Base-by-base conservation (phyloP, 2,329 filamentous ascomycete genomes). In the Colletotrichum nymphaeae region DNA sequence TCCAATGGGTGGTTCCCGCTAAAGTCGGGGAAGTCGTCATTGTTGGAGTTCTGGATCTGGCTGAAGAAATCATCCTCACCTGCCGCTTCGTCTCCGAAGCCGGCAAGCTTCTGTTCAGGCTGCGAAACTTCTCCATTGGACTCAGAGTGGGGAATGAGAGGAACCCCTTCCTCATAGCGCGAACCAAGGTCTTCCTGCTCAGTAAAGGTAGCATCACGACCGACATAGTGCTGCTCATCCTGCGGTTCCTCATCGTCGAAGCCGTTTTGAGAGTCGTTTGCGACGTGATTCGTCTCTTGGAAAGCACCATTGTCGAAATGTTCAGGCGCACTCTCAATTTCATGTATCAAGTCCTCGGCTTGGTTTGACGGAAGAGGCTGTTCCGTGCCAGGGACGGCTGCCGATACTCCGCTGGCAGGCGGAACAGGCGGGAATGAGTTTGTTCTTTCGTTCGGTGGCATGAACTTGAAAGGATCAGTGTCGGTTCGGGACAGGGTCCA, bases 111-210 rank as follows among this genome's bases (percentile, higher is more conserved):
- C 30, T 67, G 52, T 32, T 64, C 63, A 12, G 32, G 26, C 53
- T 76, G 78, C 76, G 80, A 80, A 46, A 70, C 26, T 22, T 75
- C 64, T 11, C 77, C 76, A 16, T 80, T 79, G 4, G 75, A 72
- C 53, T 83, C 76, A 3, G 79, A 68, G 62, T 84, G 80, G 24
- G 86, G 84, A 77, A 90, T 90, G 72, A 95, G 81, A 1, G 93
- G 92, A 5, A 94, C 72, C 0, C 93, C 93, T 82, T 95, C 93
- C 71, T 93, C 92, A 75, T 88, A 94, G 57, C 93, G 89, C 28
- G 89, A 88, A 30, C 92, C 88, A 1, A 84, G 83, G 26, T 83
- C 83, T 49, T 87, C 83, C 46, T 84, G 84, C 14, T 84, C 81
- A 1, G 80, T 74, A 55, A 81, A 84, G 26, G 82, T 79, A 1